Conservation (phyloP, 2,329 filamentous ascomycete genomes). For the Davidsoniella neocaledoniae region DNA sequence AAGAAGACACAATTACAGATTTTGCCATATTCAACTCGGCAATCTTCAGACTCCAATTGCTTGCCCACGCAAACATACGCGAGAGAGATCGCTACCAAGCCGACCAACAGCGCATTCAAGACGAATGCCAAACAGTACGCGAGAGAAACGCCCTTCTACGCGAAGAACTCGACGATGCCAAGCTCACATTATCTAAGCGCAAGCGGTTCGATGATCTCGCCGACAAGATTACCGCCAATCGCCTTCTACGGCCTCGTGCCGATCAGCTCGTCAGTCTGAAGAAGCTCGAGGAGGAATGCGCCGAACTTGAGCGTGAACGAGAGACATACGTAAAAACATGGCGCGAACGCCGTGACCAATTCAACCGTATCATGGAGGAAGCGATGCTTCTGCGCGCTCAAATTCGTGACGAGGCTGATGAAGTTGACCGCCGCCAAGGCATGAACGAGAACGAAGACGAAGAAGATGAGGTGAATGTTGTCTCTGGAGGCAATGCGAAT, state of each 20-base stretch:
- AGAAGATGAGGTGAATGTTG: slow-evolving; percentile 26
- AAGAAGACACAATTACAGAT: slow-evolving; percentile 72
- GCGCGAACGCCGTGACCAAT: slow-evolving; percentile 71
- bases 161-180: slow-evolving; percentile 59
- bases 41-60: slow-evolving; percentile 75
- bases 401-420: slow-evolving; percentile 90
- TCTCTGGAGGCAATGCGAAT: too few relatives aligned
- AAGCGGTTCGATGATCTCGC: slow-evolving; percentile 80
- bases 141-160: slow-evolving; percentile 58
- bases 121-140: slow-evolving; percentile 60
- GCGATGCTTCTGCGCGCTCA: slow-evolving; percentile 70
- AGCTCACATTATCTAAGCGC: slow-evolving; percentile 56
- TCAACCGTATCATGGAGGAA: slow-evolving; percentile 77
- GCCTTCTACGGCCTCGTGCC: slow-evolving; percentile 63
- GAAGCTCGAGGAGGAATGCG: slow-evolving; percentile 77
- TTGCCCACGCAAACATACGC: slow-evolving; percentile 62
- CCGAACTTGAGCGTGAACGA: slow-evolving; percentile 71
- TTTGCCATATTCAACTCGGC: slow-evolving; percentile 77
- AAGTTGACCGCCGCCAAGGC: slow-evolving; percentile 73
- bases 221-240: slow-evolving; percentile 70
- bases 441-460: slow-evolving; percentile 56
- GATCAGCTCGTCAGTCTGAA: slow-evolving; percentile 63
- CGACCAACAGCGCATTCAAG: slow-evolving; percentile 63
- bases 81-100: slow-evolving; percentile 72
- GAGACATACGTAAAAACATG: slow-evolving; percentile 67